These are phyloP conservation scores for Cryptococcus neoformans DNA, from an alignment of 1,284 basidiomycete genomes.

Conservation along the genomic window DNA sequence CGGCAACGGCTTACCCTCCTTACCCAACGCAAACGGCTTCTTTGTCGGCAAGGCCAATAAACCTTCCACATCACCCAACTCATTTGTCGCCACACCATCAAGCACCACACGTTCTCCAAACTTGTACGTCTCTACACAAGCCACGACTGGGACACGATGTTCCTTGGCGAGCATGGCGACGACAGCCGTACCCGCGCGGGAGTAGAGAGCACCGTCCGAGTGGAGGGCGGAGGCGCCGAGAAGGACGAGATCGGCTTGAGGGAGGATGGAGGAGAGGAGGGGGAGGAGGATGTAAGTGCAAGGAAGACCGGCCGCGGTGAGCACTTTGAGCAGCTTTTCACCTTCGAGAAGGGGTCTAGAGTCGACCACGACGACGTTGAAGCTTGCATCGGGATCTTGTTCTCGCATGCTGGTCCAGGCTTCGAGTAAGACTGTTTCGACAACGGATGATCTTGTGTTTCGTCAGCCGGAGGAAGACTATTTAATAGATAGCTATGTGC, in stretches of 20 bases:
- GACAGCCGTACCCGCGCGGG: slow-evolving; percentile 89
- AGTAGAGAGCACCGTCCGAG: slow-evolving; percentile 91
- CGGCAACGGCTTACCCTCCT: slow-evolving; percentile 14
- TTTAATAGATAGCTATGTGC: slow-evolving; percentile 6
- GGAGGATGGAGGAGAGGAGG: slow-evolving; percentile 79
- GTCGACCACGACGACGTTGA: slow-evolving; percentile 93
- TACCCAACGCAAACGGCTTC: slow-evolving; percentile 21
- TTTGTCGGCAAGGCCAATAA: slow-evolving; percentile 25
- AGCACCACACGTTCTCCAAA: slow-evolving; percentile 91
- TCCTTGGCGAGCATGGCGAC: slow-evolving; percentile 95
- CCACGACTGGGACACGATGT: slow-evolving; percentile 86
- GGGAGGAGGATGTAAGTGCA: slow-evolving; percentile 91
- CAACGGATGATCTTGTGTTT: slow-evolving; percentile 74
- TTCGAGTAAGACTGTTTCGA: slow-evolving; percentile 82
- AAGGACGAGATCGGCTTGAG: slow-evolving; percentile 74
- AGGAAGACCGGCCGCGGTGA: slow-evolving; percentile 71
- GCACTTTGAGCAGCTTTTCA: slow-evolving; percentile 67
- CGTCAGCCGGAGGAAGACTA: background rate
- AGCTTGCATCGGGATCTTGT: slow-evolving; percentile 61
- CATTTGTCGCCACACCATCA: slow-evolving; percentile 95
- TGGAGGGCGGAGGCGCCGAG: slow-evolving; percentile 92
- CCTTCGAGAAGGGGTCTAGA: slow-evolving; percentile 92
- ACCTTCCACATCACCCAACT: slow-evolving; percentile 63
- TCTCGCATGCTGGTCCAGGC: slow-evolving; percentile 60
- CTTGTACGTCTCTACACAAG: slow-evolving; percentile 99